phyloP scores from a whole-genome alignment of 192 early-diverging fungal genomes.

The Phycomyces nitens region DNA sequence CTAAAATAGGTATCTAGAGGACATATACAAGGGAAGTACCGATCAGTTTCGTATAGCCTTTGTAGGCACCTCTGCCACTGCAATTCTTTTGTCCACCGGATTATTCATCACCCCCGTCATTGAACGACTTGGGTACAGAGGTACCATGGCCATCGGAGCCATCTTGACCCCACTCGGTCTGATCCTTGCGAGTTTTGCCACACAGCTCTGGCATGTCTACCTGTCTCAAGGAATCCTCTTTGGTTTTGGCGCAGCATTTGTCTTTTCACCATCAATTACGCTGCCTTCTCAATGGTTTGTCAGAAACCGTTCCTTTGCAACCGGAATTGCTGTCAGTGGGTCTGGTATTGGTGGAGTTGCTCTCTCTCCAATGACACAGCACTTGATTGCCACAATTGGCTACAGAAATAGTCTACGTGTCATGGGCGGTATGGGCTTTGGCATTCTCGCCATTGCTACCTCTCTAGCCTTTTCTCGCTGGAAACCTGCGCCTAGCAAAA shows the following conservation, averaged over 20 bases:
- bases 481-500: constrained; percentile 3
- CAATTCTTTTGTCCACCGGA: constrained; percentile 20
- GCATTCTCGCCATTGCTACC: constrained; percentile 27
- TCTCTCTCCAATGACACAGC: constrained; percentile 50
- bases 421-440: constrained; percentile 36
- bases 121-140: constrained; percentile 27
- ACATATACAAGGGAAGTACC: constrained; percentile 26
- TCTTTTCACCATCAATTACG: constrained; percentile 55
- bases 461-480: constrained; percentile 17
- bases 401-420: constrained; percentile 37
- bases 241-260: constrained; percentile 53
- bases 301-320: constrained; percentile 54
- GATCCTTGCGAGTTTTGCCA: constrained; percentile 57
- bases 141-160: constrained; percentile 28
- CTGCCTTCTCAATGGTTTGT: constrained; percentile 65
- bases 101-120: constrained; percentile 32
- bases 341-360: constrained; percentile 62
- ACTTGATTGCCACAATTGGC: constrained; percentile 34
- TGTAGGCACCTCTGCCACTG: constrained; percentile 31
- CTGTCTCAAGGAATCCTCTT: constrained; percentile 63
- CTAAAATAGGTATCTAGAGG: constrained; percentile 22
- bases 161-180: constrained; percentile 49
- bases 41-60: constrained; percentile 28
- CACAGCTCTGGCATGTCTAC: constrained; percentile 63
- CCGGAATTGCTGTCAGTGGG: constrained; percentile 63